phyloP scores from a whole-genome alignment of 345 rosid genomes.

The Citrus glauca region DNA sequence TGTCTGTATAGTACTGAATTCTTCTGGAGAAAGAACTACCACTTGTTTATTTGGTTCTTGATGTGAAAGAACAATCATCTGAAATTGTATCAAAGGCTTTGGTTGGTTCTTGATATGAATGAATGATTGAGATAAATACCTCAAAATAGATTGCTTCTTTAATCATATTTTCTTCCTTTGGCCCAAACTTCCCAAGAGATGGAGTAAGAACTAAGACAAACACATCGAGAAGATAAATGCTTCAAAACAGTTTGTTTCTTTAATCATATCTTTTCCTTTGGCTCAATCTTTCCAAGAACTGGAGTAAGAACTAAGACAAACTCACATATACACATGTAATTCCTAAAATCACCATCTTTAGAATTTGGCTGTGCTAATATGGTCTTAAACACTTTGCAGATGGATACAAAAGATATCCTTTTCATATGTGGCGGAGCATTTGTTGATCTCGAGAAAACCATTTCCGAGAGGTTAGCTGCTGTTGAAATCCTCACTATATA shows the following conservation, averaged over 20 bases:
- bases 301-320: neutral
- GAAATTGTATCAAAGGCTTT: neutral
- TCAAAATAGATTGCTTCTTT: neutral
- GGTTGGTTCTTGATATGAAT: constrained; percentile 4
- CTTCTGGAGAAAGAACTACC: neutral
- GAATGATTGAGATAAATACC: neutral
- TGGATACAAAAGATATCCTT: constrained; percentile 91
- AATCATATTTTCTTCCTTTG: neutral
- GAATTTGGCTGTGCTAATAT: neutral
- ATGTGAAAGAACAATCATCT: neutral
- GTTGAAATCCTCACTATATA: neutral
- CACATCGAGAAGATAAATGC: neutral
- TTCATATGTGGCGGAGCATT: constrained; percentile 98
- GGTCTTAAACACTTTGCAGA: constrained; percentile 35
- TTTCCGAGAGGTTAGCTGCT: constrained; percentile 72
- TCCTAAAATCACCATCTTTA: neutral
- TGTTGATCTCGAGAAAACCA: constrained; percentile 87
- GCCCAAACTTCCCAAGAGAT: neutral
- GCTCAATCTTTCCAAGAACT: neutral
- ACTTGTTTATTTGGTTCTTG: neutral
- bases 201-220: neutral
- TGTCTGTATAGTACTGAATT: neutral
- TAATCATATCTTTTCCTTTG: neutral
- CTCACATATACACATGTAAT: neutral
- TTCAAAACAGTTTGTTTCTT: neutral